Evolutionary conservation across 2,329 filamentous ascomycete genomes (phyloP), one percentile per base, ranked within the genome.

Genomic region (Calonectria pauciramosa): DNA sequence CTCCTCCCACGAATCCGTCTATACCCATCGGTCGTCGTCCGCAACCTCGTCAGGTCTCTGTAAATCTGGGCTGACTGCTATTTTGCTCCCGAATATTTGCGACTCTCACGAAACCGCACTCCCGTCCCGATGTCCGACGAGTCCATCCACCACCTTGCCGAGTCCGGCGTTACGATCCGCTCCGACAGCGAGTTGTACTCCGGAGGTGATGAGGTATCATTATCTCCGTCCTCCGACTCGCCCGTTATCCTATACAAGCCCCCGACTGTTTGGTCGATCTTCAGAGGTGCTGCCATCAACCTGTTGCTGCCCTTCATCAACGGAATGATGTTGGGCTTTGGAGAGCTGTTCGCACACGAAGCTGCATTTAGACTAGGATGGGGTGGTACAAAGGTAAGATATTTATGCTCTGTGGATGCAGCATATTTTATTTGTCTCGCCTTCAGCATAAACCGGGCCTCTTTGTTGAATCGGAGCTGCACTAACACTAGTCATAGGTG

Each of bases 241-340:
- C 93, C 94, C 11, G 86, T 98, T 80, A 93, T 98, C 63, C 91
- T 99, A 60, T 99, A 99, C 90, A 92, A 93, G 78, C 95, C 96
- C 4, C 96, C 97, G 3, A 97, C 96, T 0, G 82, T 97, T 56
- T 98, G 95, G 95, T 93, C 94, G 13, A 85, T 99, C 76, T 79
- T 98, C 70, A 92, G 96, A 70, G 95, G 97, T 47, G 95, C 96
- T 20, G 96, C 96, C 8, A 99, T 99, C 86, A 99, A 99, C 84
- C 88, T 99, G n/a, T 82, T 99, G 1, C 87, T 99, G 26, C 97
- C 97, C 0, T 99, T 99, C 82, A 92, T 99, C 82, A 99, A 99
- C 86, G 97, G 97, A 60, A 91, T 99, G 89, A 99, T 99, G 97
- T 87, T 99, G 82, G 97, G 97, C 2, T 98, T 99, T 82, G 97